Evolutionary conservation across 2,329 filamentous ascomycete genomes (phyloP).

Genomic region (Aspergillus glaucus): DNA sequence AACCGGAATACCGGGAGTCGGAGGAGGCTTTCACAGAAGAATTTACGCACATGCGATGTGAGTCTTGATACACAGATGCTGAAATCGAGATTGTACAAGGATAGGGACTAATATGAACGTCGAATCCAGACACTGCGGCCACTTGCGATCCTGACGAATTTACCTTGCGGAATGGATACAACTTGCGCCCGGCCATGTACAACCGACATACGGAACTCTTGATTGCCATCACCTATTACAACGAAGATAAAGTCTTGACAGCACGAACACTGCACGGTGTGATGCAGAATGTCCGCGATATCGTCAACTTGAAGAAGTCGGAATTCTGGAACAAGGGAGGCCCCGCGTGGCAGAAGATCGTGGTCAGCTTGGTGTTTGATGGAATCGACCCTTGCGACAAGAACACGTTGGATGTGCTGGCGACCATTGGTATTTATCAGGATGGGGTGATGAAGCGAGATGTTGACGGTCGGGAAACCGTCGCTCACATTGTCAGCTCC

Average conservation of each 20-base stretch:
- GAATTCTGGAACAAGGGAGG: constrained; percentile 99
- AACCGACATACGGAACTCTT: constrained; percentile 95
- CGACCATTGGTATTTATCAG: constrained; percentile 93
- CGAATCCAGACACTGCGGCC: constrained; percentile 68
- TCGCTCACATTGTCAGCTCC: constrained; percentile 67
- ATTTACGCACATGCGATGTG: constrained; percentile 92
- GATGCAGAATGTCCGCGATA: constrained; percentile 97
- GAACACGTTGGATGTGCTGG: constrained; percentile 82
- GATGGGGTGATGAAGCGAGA: constrained; percentile 98
- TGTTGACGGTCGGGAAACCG: constrained; percentile 89
- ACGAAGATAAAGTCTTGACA: constrained; percentile 93
- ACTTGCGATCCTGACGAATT: constrained; percentile 98
- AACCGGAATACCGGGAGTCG: constrained; percentile 78
- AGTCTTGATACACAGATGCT: constrained; percentile 17
- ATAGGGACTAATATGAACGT: background rate
- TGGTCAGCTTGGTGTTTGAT: constrained; percentile 90
- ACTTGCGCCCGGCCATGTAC: constrained; percentile 95
- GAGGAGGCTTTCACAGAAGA: constrained; percentile 83
- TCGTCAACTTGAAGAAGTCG: constrained; percentile 95
- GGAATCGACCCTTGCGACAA: constrained; percentile 97
- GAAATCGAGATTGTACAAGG: background rate
- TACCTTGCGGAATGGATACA: constrained; percentile 97
- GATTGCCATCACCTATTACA: constrained; percentile 98
- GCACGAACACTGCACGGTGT: constrained; percentile 89
- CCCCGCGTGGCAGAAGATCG: constrained; percentile 97